Percentiles rank a stretch among this genome's conserved stretches.
phyloP scores from a whole-genome alignment of 2,329 filamentous ascomycete genomes.

The Endoconidiophora polonica region DNA sequence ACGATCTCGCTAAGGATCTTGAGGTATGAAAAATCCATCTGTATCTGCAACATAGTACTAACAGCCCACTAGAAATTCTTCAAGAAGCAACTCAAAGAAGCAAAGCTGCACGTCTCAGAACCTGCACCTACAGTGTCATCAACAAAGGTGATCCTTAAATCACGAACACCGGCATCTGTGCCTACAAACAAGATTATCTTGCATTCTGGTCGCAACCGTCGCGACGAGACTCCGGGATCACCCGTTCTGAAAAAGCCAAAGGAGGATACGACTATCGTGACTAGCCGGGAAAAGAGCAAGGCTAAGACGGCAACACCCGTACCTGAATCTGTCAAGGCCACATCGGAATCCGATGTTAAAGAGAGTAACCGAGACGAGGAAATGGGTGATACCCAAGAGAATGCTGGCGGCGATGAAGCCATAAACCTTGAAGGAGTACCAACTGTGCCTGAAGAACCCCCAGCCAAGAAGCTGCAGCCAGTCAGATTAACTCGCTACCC shows the following conservation, averaged over 20 bases:
- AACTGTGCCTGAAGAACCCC: slow-evolving; percentile 3
- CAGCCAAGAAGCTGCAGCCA: slow-evolving; percentile 7
- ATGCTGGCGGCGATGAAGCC: background rate
- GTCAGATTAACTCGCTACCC: slow-evolving; percentile 9
- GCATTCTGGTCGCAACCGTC: slow-evolving; percentile 34
- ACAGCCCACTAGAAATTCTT: slow-evolving; percentile 38
- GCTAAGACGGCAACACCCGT: slow-evolving; percentile 3
- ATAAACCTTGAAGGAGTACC: background rate
- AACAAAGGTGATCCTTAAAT: slow-evolving; percentile 24
- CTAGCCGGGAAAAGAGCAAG: slow-evolving; percentile 9
- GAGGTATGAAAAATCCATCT: slow-evolving; percentile 32
- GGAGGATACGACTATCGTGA: background rate
- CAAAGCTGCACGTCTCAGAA: slow-evolving; percentile 55
- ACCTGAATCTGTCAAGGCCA: slow-evolving; percentile 1
- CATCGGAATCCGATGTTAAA: background rate
- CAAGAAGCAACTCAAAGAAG: slow-evolving; percentile 48
- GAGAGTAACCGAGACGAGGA: background rate
- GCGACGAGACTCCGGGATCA: slow-evolving; percentile 5
- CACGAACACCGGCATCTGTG: slow-evolving; percentile 5
- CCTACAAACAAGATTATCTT: slow-evolving; percentile 44
- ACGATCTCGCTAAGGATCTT: slow-evolving; percentile 57
- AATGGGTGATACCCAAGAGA: background rate
- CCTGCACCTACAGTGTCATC: slow-evolving; percentile 32
- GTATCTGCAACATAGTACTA: background rate
- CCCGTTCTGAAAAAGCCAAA: background rate